Evolutionary conservation across 2,329 filamentous ascomycete genomes (phyloP).

Genomic region (Aspergillus flavus): DNA sequence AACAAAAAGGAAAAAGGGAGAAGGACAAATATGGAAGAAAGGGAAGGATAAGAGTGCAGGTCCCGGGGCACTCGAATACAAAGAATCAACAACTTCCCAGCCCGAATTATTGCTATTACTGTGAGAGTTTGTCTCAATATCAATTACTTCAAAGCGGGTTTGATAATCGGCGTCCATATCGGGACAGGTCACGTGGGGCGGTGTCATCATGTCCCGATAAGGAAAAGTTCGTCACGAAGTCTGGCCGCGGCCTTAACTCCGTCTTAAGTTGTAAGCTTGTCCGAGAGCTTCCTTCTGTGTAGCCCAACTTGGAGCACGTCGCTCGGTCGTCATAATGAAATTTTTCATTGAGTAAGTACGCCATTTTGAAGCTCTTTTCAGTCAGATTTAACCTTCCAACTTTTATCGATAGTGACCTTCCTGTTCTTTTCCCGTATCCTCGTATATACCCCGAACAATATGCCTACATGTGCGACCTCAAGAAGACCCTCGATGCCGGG

Average conservation of each 20-base stretch:
- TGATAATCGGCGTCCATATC: conserved; percentile 32
- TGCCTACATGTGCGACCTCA: conserved; percentile 83
- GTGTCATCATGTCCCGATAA: conserved; percentile 34
- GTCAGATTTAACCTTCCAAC: conserved; percentile 10
- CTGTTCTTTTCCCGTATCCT: conserved; percentile 73
- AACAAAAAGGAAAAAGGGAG: neutral
- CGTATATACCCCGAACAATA: conserved; percentile 75
- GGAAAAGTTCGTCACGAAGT: conserved; percentile 31
- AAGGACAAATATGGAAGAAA: conserved; percentile 3
- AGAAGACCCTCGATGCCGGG: conserved; percentile 85
- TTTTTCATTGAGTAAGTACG: conserved; percentile 72
- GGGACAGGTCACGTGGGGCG: conserved; percentile 5
- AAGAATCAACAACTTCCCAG: neutral
- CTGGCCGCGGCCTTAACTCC: conserved; percentile 15
- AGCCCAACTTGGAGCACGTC: conserved; percentile 18
- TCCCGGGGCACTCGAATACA: neutral
- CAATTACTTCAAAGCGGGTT: conserved; percentile 8
- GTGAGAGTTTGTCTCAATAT: neutral
- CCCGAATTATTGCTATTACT: neutral
- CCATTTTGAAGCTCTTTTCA: neutral
- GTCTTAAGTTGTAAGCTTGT: conserved; percentile 8
- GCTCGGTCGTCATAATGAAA: conserved; percentile 62
- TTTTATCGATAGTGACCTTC: conserved; percentile 57
- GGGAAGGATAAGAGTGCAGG: neutral
- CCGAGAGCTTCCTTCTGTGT: conserved; percentile 19